A percentile compares a stretch with the other conserved stretches of the same genome.
Evolutionary conservation across 345 rosid species (phyloP).

Genomic region (Turnera subulata): DNA sequence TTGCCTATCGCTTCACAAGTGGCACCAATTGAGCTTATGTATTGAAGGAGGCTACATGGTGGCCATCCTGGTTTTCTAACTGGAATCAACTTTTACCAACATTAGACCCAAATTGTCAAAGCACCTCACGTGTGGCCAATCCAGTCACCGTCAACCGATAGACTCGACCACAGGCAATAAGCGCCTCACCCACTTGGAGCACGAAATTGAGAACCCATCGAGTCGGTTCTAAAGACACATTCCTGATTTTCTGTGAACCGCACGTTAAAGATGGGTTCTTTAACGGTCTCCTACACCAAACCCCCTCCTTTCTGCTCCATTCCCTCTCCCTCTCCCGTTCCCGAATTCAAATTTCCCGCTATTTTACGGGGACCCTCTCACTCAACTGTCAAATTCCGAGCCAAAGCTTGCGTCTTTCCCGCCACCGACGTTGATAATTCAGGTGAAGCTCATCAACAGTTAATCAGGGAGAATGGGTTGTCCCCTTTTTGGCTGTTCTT

Average conservation of each 20-base stretch:
- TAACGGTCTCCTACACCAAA: slow-evolving; percentile 4
- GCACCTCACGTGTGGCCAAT: not conserved
- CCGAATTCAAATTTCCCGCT: slow-evolving; percentile 39
- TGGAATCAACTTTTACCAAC: too few relatives aligned
- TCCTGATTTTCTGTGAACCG: not conserved
- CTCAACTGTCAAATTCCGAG: slow-evolving; percentile 18
- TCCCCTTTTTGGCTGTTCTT: not conserved
- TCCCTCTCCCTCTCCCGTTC: slow-evolving; percentile 16
- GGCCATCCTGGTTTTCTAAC: too few relatives aligned
- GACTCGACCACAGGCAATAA: not conserved
- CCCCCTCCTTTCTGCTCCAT: slow-evolving; percentile 10
- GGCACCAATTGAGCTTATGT: too few relatives aligned
- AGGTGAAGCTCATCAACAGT: not conserved
- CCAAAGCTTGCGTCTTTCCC: slow-evolving; percentile 20
- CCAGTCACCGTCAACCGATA: not conserved
- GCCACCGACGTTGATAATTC: slow-evolving; percentile 1
- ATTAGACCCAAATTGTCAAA: not conserved
- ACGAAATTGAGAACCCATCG: not conserved
- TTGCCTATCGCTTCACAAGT: too few relatives aligned
- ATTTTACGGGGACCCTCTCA: slow-evolving; percentile 25
- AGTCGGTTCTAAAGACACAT: too few relatives aligned
- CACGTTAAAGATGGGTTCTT: slow-evolving; percentile 23
- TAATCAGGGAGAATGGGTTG: not conserved
- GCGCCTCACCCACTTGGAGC: not conserved
- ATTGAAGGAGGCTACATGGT: too few relatives aligned